Conservation (phyloP, 306 rosid species). For the Quercus wislizeni region DNA sequence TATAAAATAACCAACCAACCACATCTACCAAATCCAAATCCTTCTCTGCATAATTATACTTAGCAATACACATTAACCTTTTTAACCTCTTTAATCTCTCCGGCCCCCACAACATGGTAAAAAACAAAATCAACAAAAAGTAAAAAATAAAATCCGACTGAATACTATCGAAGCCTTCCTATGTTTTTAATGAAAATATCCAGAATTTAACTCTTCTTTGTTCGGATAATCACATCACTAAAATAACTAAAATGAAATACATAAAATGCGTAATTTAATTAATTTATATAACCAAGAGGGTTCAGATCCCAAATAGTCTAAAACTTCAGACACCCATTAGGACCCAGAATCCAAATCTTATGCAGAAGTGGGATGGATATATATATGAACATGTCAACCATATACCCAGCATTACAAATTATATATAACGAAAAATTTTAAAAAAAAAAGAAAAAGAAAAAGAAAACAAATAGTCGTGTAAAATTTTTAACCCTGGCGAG, state of each 20-base stretch:
- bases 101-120: no score
- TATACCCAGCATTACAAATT: neutral
- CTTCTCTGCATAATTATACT: neutral
- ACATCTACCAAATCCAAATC: neutral
- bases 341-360: neutral
- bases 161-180: no score
- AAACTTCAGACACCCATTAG: slow-evolving; percentile 1
- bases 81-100: neutral
- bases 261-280: neutral
- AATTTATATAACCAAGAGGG: neutral
- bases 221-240: neutral
- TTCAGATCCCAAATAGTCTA: slow-evolving; percentile 23
- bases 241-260: neutral
- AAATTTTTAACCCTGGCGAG: neutral
- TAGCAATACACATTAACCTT: neutral
- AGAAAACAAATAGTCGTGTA: neutral
- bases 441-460: neutral
- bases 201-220: no score
- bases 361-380: neutral
- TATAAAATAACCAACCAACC: neutral
- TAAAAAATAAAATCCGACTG: no score
- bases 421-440: neutral
- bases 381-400: neutral
- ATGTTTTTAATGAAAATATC: no score
- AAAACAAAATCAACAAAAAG: no score